These are phyloP conservation scores for Amaranthus tricolor DNA, from an alignment of 179 eudicot species.

Conservation along the genomic window DNA sequence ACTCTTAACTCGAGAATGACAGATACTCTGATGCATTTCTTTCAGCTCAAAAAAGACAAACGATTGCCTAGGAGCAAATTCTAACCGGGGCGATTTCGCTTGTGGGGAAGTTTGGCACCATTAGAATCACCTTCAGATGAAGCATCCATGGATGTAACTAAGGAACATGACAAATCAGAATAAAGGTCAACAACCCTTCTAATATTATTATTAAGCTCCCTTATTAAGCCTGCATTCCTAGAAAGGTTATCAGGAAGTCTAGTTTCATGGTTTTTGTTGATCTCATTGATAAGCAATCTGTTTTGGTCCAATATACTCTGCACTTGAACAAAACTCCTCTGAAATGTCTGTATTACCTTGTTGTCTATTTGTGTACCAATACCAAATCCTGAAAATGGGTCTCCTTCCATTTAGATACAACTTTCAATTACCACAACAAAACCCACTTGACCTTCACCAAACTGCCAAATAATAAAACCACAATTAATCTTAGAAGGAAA, in stretches of 20 bases:
- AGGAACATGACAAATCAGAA: conserved; percentile 65
- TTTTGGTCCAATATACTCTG: conserved; percentile 84
- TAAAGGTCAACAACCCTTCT: conserved; percentile 86
- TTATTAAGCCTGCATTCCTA: conserved; percentile 77
- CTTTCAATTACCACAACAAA: conserved; percentile 4
- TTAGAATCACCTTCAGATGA: conserved; percentile 84
- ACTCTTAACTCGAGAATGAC: no score
- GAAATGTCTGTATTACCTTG: conserved; percentile 66
- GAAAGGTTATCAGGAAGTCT: conserved; percentile 74
- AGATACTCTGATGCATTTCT: not conserved
- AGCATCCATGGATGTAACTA: conserved; percentile 60
- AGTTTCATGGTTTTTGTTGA: conserved; percentile 91
- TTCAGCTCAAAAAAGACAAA: conserved; percentile 5
- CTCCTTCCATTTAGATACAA: conserved; percentile 60
- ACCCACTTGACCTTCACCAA: conserved; percentile 25
- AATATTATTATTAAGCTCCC: conserved; percentile 91
- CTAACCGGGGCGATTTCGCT: conserved; percentile 69
- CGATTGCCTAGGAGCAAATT: not conserved
- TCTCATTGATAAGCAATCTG: conserved; percentile 80
- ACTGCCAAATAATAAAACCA: conserved; percentile 12
- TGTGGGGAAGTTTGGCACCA: conserved; percentile 59
- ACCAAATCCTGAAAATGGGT: conserved; percentile 63
- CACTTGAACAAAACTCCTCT: conserved; percentile 79
- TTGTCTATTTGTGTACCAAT: conserved; percentile 70
- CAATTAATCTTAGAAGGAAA: not conserved